Evolutionary conservation across 1,284 basidiomycete species (phyloP).

Genomic region (Trametes sp.): DNA sequence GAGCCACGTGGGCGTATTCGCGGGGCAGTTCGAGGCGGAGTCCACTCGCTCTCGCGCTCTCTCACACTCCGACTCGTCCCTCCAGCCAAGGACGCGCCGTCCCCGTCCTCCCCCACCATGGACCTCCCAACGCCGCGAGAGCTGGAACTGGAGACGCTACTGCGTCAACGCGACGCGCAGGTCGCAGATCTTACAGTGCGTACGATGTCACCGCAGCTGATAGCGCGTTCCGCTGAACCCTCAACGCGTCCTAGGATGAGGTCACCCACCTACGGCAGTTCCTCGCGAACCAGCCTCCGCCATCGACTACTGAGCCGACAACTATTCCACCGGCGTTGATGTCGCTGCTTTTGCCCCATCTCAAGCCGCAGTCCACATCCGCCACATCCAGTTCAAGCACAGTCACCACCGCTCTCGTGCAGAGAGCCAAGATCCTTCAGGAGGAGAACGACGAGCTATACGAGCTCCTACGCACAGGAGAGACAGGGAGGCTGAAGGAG

Average conservation of each 20-base stretch:
- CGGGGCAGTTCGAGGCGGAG: conserved; percentile 38
- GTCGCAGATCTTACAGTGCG: conserved; percentile 73
- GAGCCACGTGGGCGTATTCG: conserved; percentile 39
- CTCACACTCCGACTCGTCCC: conserved; percentile 31
- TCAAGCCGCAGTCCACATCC: conserved; percentile 51
- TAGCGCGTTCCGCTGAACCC: conserved; percentile 23
- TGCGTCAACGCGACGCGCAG: conserved; percentile 75
- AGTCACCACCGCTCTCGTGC: conserved; percentile 72
- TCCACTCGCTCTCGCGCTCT: conserved; percentile 30
- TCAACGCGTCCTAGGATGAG: conserved; percentile 61
- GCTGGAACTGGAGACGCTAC: conserved; percentile 76
- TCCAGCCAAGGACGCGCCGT: conserved; percentile 35
- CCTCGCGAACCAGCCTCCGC: conserved; percentile 62
- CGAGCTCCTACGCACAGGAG: conserved; percentile 69
- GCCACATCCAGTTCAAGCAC: conserved; percentile 58
- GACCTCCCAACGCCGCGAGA: conserved; percentile 75
- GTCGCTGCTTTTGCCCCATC: conserved; percentile 69
- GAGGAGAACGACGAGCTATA: conserved; percentile 84
- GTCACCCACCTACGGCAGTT: conserved; percentile 69
- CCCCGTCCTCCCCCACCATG: conserved; percentile 49
- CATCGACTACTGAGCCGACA: conserved; percentile 64
- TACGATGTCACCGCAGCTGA: conserved; percentile 26
- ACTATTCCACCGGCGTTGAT: conserved; percentile 73
- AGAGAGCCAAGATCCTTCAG: conserved; percentile 73
- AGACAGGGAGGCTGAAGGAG: conserved; percentile 79